Conservation (phyloP, 352 stramenopile genomes). For the Phytophthora sp. region DNA sequence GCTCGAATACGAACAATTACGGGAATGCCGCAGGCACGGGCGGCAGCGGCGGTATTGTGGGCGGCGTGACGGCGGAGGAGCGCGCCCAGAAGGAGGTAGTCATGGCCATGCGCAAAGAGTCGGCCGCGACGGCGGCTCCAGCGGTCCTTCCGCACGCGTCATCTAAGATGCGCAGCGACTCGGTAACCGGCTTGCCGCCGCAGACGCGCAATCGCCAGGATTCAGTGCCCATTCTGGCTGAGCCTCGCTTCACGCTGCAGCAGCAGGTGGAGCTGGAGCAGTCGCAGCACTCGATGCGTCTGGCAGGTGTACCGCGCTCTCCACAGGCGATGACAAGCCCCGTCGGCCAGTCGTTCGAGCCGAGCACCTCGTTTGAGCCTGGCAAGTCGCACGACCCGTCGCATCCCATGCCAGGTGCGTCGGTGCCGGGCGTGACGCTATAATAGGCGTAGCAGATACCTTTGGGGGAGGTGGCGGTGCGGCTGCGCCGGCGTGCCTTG, state of each 20-base stretch:
- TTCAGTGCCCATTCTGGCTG: conserved; percentile 36
- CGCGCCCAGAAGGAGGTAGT: conserved; percentile 33
- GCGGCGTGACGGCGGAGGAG: conserved; percentile 25
- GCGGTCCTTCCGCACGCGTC: conserved; percentile 26
- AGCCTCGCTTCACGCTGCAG: conserved; percentile 51
- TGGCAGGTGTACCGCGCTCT: conserved; percentile 30
- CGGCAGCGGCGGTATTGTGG: conserved; percentile 20
- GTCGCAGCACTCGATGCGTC: conserved; percentile 31
- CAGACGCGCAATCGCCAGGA: conserved; percentile 42
- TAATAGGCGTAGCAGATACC: conserved; percentile 35
- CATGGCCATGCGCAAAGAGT: conserved; percentile 45
- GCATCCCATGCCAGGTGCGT: conserved; percentile 25
- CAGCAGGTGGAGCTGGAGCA: conserved; percentile 43
- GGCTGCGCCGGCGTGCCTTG: conserved; percentile 24
- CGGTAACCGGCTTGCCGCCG: conserved; percentile 32
- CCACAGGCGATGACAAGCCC: conserved; percentile 35
- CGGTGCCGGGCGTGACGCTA: conserved; percentile 47
- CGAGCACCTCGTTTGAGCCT: conserved; percentile 29
- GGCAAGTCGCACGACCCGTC: conserved; percentile 27
- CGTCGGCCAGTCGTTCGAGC: conserved; percentile 31
- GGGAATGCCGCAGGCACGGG: conserved; percentile 16
- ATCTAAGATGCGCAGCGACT: conserved; percentile 50
- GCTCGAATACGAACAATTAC: conserved; percentile 63
- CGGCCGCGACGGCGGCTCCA: conserved; percentile 20
- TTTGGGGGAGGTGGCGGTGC: conserved; percentile 21